These are phyloP conservation scores for Leccinum disarticulatum DNA, from an alignment of 768 basidiomycete genomes.

Conservation along the genomic window DNA sequence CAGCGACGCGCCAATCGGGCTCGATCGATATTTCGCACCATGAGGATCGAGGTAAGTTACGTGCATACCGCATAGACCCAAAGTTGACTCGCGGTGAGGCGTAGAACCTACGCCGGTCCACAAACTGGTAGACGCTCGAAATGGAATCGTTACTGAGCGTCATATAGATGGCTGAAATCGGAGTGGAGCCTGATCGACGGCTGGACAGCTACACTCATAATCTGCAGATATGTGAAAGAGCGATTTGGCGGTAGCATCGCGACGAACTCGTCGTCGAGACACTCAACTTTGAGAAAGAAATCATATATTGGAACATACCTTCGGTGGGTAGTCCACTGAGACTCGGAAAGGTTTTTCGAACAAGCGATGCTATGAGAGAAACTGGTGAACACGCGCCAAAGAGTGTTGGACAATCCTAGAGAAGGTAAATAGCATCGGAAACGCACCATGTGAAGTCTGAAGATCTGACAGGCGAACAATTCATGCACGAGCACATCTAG, in stretches of 20 bases:
- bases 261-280: not conserved
- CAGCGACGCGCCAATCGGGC: no score
- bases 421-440: not conserved
- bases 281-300: not conserved
- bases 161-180: no score
- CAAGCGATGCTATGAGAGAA: not conserved
- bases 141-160: no score
- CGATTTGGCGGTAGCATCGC: not conserved
- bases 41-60: no score
- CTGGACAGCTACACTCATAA: no score
- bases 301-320: constrained; percentile 4
- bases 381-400: not conserved
- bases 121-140: no score
- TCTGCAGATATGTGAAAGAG: constrained; percentile 5
- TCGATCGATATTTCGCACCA: no score
- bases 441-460: not conserved
- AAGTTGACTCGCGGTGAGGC: no score
- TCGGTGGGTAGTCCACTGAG: not conserved
- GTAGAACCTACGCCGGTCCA: no score
- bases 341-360: constrained; percentile 2
- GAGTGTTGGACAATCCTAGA: not conserved
- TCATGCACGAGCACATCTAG: constrained; percentile 13
- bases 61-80: no score
- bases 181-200: no score
- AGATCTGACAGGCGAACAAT: not conserved